Base-by-base conservation (phyloP, 2,329 filamentous ascomycete species). In the Fusarium sarcochroum region DNA sequence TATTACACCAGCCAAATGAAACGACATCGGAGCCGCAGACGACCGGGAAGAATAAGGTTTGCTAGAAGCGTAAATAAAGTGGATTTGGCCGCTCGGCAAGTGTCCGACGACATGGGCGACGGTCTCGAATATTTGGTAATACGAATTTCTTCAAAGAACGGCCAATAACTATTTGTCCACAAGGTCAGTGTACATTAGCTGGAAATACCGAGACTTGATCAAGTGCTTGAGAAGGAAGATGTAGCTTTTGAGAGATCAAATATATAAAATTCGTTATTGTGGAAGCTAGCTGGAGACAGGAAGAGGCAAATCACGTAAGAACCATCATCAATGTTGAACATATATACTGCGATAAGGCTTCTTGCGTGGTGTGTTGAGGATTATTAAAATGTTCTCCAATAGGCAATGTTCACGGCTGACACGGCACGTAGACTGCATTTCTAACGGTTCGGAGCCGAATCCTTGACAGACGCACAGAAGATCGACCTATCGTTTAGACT, bases 401-500 rank as follows among this genome's bases (percentile, higher is more conserved):
- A 7, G 32, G 15, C 9, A n/a, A 20, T 5, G 7, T 37, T 47
- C 25, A 6, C 13, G 34, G 54, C 37, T 34, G 18, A 41, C 34
- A 42, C 47, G 37, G 14, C 47, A 38, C 46, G 34, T 52, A 23
- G n/a, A 15, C 25, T 41, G 5, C 14, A 30, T 41, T 42, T 9
- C 23, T 18, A 57, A 23, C 30, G 15, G 27, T 30, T 42, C n/a
- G 48, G 48, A 30, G 41, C 48, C 38, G 48, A 25, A 52, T 56
- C 46, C 46, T 27, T 35, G 41, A 21, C 35, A 27, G 7, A 53
- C 37, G 35, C 47, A 35, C 50, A 38, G 32, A 7, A 11, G 20
- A 21, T 35, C 13, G 37, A 44, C 59, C 55, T 60, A 60, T 63
- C 48, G 48, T n/a, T 30, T 35, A 21, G 47, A 25, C 54, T 47